phyloP scores from a whole-genome alignment of 345 rosid genomes.

The Arabidopsis thaliana region DNA sequence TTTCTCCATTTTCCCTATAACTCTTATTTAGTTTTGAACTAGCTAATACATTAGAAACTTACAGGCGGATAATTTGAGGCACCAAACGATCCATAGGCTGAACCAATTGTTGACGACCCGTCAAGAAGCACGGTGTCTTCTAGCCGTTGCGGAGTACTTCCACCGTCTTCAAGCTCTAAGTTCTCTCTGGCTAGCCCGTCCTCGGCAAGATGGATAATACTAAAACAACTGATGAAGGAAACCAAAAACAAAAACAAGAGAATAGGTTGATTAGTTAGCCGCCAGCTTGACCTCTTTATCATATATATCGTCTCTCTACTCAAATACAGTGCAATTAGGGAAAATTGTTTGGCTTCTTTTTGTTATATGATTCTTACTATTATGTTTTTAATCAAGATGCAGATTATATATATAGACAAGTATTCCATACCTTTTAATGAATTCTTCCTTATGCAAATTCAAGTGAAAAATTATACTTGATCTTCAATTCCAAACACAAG shows the following conservation, averaged over 20 bases:
- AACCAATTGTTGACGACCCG: slow-evolving; percentile 76
- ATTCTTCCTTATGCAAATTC: slow-evolving; percentile 1
- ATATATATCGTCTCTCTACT: slow-evolving; percentile 24
- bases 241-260: not conserved
- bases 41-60: slow-evolving; percentile 39
- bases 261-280: slow-evolving; percentile 49
- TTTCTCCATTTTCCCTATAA: not conserved
- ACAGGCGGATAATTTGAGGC: slow-evolving; percentile 98
- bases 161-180: slow-evolving; percentile 96
- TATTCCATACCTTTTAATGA: slow-evolving; percentile 25
- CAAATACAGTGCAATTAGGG: slow-evolving; percentile 24
- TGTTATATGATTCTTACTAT: slow-evolving; percentile 31
- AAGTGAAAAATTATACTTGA: slow-evolving; percentile 4
- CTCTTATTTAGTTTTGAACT: slow-evolving; percentile 5
- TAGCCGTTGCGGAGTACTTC: slow-evolving; percentile 85
- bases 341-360: slow-evolving; percentile 39
- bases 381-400: slow-evolving; percentile 19
- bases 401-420: slow-evolving; percentile 22
- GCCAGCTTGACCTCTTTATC: slow-evolving; percentile 44
- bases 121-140: slow-evolving; percentile 84
- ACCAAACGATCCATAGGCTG: slow-evolving; percentile 77
- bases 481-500: slow-evolving; percentile 12
- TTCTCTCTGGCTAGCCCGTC: slow-evolving; percentile 93
- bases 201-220: slow-evolving; percentile 69
- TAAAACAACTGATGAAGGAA: slow-evolving; percentile 1